These are phyloP conservation scores for Colletotrichum eleusines DNA, from an alignment of 2,329 filamentous ascomycete species.

Conservation along the genomic window DNA sequence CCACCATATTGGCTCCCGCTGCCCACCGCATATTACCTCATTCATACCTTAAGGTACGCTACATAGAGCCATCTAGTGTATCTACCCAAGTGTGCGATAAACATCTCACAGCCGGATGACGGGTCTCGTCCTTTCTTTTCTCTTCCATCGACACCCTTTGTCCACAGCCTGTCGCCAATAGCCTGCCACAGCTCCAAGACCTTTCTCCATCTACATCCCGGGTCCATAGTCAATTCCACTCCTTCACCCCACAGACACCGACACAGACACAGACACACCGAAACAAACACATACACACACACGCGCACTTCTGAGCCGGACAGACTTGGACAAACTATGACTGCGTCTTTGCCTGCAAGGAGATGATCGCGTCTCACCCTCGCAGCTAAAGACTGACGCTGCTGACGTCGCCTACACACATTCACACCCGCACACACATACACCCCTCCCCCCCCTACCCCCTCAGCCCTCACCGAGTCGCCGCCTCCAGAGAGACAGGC, in stretches of 20 bases:
- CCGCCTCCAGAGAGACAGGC: neutral
- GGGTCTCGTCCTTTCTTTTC: neutral
- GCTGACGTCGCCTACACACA: slow-evolving; percentile 21
- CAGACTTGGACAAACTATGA: slow-evolving; percentile 27
- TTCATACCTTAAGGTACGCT: no score
- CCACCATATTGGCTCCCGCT: neutral
- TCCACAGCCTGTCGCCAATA: slow-evolving; percentile 5
- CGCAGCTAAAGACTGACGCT: slow-evolving; percentile 32
- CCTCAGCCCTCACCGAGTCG: neutral
- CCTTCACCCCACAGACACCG: slow-evolving; percentile 7
- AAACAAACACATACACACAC: neutral
- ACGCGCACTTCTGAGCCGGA: slow-evolving; percentile 1
- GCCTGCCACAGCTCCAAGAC: slow-evolving; percentile 12
- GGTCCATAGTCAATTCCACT: neutral
- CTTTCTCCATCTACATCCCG: neutral
- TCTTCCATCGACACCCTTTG: neutral
- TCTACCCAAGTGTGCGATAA: no score
- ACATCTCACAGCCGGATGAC: neutral
- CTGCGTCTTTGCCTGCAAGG: slow-evolving; percentile 36
- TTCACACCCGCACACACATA: no score
- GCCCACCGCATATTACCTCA: neutral
- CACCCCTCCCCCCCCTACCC: neutral
- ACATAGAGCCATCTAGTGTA: no score
- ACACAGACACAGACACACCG: neutral
- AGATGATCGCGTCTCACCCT: slow-evolving; percentile 40